A percentile compares a stretch with the other conserved stretches of the same genome.
Conservation (phyloP, 805 yeast species). For the Saturnispora hagleri region DNA sequence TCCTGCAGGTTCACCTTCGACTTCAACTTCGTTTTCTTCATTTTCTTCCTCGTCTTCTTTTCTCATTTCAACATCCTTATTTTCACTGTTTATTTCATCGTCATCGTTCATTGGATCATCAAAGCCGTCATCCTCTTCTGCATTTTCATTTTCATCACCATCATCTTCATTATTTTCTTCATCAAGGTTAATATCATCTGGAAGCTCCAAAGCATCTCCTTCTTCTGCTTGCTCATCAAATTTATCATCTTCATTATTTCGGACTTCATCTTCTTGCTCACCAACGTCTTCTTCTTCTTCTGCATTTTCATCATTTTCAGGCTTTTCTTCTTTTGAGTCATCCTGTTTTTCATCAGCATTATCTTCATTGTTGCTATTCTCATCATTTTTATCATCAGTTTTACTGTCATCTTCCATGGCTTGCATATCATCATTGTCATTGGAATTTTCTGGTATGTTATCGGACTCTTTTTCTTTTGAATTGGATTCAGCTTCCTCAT, state of each 20-base stretch:
- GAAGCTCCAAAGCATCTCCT: conserved; percentile 77
- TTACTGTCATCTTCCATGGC: conserved; percentile 31
- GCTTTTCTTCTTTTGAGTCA: conserved; percentile 29
- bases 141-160: conserved; percentile 19
- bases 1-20: conserved; percentile 20
- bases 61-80: conserved; percentile 24
- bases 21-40: conserved; percentile 20
- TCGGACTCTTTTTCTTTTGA: conserved; percentile 80
- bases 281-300: conserved; percentile 67
- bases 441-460: conserved; percentile 48
- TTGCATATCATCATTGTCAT: conserved; percentile 30
- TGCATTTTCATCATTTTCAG: conserved; percentile 39
- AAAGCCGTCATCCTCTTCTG: conserved; percentile 21
- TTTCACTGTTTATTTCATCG: conserved; percentile 16
- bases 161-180: conserved; percentile 34
- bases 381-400: conserved; percentile 20
- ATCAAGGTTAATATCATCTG: conserved; percentile 85
- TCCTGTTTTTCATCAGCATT: conserved; percentile 30
- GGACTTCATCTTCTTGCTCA: conserved; percentile 73
- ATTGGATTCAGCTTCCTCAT: conserved; percentile 73
- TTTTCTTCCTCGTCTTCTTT: conserved; percentile 23
- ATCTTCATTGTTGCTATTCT: conserved; percentile 28
- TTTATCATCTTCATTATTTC: conserved; percentile 56
- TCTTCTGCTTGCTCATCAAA: conserved; percentile 73
- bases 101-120: conserved; percentile 20